Evolutionary conservation across 352 stramenopile species (phyloP), one percentile per base, ranked within the genome.

Genomic region (Globisporangium ultimum): DNA sequence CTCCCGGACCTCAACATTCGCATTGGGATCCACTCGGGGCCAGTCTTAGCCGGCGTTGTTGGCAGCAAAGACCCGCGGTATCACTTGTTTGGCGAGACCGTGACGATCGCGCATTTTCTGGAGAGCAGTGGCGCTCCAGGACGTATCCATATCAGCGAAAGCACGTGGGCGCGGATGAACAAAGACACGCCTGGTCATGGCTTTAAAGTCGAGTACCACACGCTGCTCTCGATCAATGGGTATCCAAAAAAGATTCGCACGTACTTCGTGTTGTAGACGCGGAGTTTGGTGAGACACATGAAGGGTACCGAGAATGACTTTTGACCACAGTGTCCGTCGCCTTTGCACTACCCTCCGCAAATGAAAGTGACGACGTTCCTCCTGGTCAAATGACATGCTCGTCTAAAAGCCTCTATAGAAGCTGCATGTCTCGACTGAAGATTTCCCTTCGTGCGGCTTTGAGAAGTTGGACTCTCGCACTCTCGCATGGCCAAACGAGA

Each of bases 191-290:
- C 81, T 0, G 74, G 71, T 7, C 81, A 92, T 48, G 83, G 80
- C 47, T 92, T 89, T 72, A 89, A 89, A 57, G 81, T 92, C 67
- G 83, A 92, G 65, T 92, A 92, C 58, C 83, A 90, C 70, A 92
- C 79, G 58, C 68, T 92, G 66, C 71, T 92, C 20, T 89, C 80
- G 7, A 78, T 92, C 62, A 75, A 87, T 54, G 78, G 74, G 46
- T 81, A 78, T 64, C 61, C 78, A 42, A 90, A 88, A 64, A 92
- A 92, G 58, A 80, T 90, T 28, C 78, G 83, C 14, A 89, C 83
- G 42, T 91, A 89, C 51, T 91, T 91, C 69, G 73, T 91, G 24
- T 47, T 87, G 40, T 89, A 80, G 64, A 43, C 17, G 36, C 8
- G 11, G 34, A 56, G n/a, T 14, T 32, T 21, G n/a, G 18, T 51